phyloP scores from a whole-genome alignment of 176 grass and related monocot genomes.

The Ananas comosus region DNA sequence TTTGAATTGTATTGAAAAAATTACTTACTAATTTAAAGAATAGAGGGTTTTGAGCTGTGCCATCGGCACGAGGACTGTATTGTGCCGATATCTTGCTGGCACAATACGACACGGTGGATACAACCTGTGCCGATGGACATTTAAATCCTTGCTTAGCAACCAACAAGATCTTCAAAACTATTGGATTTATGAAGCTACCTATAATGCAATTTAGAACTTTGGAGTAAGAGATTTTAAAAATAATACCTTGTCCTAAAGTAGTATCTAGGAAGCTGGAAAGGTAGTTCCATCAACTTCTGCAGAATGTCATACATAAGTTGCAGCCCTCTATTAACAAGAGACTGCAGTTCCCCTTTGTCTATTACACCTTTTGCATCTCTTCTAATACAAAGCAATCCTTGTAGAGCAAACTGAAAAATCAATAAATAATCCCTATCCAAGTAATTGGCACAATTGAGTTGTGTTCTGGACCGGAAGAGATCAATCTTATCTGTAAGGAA shows the following conservation, averaged over 20 bases:
- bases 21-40: too few relatives aligned
- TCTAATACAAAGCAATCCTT: constrained; percentile 27
- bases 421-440: constrained; percentile 32
- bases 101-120: too few relatives aligned
- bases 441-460: constrained; percentile 21
- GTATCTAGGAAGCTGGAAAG: constrained; percentile 64
- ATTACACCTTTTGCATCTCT: constrained; percentile 24
- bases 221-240: background rate
- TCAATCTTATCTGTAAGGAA: constrained; percentile 22
- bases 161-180: background rate
- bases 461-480: constrained; percentile 21
- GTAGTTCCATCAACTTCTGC: constrained; percentile 44
- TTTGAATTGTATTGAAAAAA: too few relatives aligned
- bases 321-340: constrained; percentile 35
- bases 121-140: too few relatives aligned
- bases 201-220: constrained; percentile 4
- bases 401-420: constrained; percentile 52
- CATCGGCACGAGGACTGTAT: too few relatives aligned
- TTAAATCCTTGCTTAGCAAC: too few relatives aligned
- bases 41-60: too few relatives aligned
- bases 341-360: constrained; percentile 17
- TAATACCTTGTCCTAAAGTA: constrained; percentile 72
- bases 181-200: background rate
- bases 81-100: too few relatives aligned
- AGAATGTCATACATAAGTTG: constrained; percentile 49